Evolutionary conservation across 805 yeast genomes (phyloP).

Genomic region (Hanseniaspora nectarophila): DNA sequence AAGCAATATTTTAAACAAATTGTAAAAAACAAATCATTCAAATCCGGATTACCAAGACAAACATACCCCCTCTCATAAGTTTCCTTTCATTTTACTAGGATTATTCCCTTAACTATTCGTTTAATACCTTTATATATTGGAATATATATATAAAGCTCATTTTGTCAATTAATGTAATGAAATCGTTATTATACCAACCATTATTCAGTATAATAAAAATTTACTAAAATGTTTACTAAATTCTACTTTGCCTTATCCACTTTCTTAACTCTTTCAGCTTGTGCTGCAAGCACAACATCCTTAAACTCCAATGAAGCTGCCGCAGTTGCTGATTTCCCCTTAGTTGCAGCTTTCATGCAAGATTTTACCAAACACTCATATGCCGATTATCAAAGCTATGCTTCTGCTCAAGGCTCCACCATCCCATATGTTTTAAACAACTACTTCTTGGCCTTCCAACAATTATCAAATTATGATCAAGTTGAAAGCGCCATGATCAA

Average conservation of each 20-base stretch:
- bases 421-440: slow-evolving; percentile 30
- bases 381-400: slow-evolving; percentile 4
- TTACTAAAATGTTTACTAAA: slow-evolving; percentile 23
- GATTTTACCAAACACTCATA: slow-evolving; percentile 6
- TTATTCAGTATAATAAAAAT: too few relatives aligned
- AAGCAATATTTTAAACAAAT: too few relatives aligned
- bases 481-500: slow-evolving; percentile 23
- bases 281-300: background rate
- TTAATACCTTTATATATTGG: too few relatives aligned
- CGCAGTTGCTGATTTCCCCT: slow-evolving; percentile 12
- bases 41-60: too few relatives aligned
- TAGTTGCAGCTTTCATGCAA: slow-evolving; percentile 15
- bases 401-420: slow-evolving; percentile 18
- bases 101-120: too few relatives aligned
- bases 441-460: slow-evolving; percentile 27
- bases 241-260: slow-evolving; percentile 28
- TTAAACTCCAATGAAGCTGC: slow-evolving; percentile 8
- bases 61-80: too few relatives aligned
- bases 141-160: too few relatives aligned
- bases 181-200: too few relatives aligned
- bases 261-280: slow-evolving; percentile 20
- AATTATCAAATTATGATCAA: slow-evolving; percentile 22
- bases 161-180: too few relatives aligned
- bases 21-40: too few relatives aligned
- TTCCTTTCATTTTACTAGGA: too few relatives aligned